Evolutionary conservation across 352 stramenopile genomes (phyloP), one percentile per base, ranked within the genome.

Genomic region (Phytophthora cajani): DNA sequence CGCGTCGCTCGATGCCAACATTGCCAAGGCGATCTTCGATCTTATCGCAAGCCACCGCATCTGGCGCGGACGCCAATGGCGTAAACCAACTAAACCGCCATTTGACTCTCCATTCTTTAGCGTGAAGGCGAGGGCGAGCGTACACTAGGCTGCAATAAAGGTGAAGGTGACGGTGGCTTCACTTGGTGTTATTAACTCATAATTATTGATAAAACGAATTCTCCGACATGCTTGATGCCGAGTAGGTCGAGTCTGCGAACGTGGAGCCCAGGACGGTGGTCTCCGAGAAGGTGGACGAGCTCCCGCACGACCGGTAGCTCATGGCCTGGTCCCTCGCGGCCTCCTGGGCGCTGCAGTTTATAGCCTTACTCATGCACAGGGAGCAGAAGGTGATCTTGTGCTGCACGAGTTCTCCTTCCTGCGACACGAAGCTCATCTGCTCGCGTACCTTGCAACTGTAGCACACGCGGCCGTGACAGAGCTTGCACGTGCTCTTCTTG

Each of bases 341-440:
- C 44, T 73, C 65, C 25, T 68, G 36, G 0, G 75, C 71, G 42
- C 63, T 78, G 33, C 53, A 74, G 52, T 80, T 81, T 49, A 75
- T 77, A 8, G 74, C 65, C 14, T 81, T 75, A 50, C 63, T 77
- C 62, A 87, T 69, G 44, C 79, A 87, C 64, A 72, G 69, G 14
- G 68, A 61, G 49, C 79, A 85, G 46, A 83, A 83, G 0, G 65
- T 62, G 21, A 87, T 62, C 23, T 79, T 78, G 27, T 74, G 77
- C 51, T 85, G 72, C 12, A 77, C 36, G 30, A 85, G 58, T 16
- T 74, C 54, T 0, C 64, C 55, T 17, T 80, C 70, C 23, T 71
- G 72, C 1, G 66, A 59, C 19, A 87, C 71, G 51, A 83, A 85
- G 32, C 68, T 74, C 68, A 85, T 72, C 17, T 63, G 75, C 56